These are phyloP conservation scores for Puccinia novopanici DNA, from an alignment of 1,284 basidiomycete species.

Conservation along the genomic window DNA sequence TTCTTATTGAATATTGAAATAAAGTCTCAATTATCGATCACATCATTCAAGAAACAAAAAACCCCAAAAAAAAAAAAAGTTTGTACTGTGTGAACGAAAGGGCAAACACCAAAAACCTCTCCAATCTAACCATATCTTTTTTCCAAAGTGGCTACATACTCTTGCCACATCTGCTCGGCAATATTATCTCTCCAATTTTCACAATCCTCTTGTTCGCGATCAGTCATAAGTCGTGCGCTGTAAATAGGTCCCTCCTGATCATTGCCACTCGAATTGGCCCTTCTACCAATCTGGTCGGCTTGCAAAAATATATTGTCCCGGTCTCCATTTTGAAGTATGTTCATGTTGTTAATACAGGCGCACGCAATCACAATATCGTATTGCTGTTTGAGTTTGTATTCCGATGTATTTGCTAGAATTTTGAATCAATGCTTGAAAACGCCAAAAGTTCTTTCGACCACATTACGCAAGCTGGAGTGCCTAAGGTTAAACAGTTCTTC, in stretches of 20 bases:
- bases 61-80: no score
- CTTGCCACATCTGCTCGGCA: not conserved
- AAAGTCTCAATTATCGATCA: no score
- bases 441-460: conserved; percentile 9
- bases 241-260: not conserved
- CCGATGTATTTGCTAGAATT: not conserved
- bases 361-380: conserved; percentile 11
- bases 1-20: no score
- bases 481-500: not conserved
- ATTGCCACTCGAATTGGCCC: no score
- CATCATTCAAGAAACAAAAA: no score
- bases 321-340: not conserved
- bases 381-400: conserved; percentile 8
- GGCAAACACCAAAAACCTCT: no score
- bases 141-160: not conserved
- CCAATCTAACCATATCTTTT: not conserved
- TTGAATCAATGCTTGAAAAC: conserved; percentile 7
- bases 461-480: not conserved
- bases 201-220: not conserved
- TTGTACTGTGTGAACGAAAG: no score
- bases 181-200: not conserved
- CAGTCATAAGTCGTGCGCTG: not conserved
- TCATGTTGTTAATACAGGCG: conserved; percentile 2
- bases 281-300: no score
- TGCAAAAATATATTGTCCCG: not conserved